Conservation (phyloP, 2,329 filamentous ascomycete species). For the Tricladium varicosporioides region DNA sequence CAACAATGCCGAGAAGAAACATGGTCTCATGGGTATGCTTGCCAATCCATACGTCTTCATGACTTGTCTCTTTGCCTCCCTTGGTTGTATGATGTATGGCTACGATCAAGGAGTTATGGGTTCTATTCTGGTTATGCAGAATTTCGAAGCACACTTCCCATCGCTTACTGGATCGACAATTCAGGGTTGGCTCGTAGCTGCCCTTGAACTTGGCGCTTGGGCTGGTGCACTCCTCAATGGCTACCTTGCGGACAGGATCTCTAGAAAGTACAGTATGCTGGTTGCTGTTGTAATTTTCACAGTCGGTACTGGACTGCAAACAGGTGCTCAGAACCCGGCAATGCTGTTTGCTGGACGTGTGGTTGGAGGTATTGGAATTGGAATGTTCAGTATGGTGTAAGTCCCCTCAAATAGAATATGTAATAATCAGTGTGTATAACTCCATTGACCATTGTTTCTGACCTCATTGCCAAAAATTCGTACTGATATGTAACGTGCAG, state of each 20-base stretch:
- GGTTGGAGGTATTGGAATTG: constrained; percentile 47
- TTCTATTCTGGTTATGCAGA: constrained; percentile 37
- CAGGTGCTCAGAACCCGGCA: constrained; percentile 46
- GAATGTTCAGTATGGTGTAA: constrained; percentile 43
- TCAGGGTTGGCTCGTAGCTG: constrained; percentile 36
- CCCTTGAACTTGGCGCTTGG: constrained; percentile 36
- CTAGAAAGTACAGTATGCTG: constrained; percentile 50
- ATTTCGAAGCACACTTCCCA: constrained; percentile 37
- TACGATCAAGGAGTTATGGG: constrained; percentile 38
- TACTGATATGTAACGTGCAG: neutral
- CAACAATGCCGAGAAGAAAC: constrained; percentile 37
- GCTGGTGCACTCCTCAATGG: constrained; percentile 43
- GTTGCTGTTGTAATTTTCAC: constrained; percentile 51
- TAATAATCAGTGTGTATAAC: neutral
- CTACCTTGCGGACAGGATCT: constrained; percentile 51
- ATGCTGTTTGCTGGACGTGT: constrained; percentile 49
- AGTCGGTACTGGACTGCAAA: constrained; percentile 49
- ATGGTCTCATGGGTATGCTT: constrained; percentile 39
- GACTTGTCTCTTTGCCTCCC: constrained; percentile 35
- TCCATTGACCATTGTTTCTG: neutral
- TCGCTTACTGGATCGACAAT: constrained; percentile 32
- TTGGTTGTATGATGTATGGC: constrained; percentile 32
- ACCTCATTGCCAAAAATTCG: neutral
- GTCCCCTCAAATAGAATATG: constrained; percentile 29
- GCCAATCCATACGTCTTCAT: constrained; percentile 41